Evolutionary conservation across 2,329 filamentous ascomycete genomes (phyloP).

Genomic region (Calycina herbarum): DNA sequence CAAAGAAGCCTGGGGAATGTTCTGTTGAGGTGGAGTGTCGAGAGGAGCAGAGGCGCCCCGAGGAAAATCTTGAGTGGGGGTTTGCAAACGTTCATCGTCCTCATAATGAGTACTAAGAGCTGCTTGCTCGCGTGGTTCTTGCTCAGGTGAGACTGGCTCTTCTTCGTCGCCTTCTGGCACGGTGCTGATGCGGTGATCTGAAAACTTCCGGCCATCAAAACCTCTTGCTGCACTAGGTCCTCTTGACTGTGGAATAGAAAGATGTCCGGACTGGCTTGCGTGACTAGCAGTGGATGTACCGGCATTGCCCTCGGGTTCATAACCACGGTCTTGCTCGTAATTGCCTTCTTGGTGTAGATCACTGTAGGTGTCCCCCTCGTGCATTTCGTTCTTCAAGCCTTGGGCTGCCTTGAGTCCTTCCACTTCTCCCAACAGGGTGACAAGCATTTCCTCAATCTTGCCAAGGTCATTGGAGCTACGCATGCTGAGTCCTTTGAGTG

Average conservation of each 20-base stretch:
- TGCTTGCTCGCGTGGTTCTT: conserved; percentile 46
- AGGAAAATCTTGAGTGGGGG: conserved; percentile 56
- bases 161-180: conserved; percentile 77
- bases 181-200: conserved; percentile 84
- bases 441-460: conserved; percentile 88
- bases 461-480: conserved; percentile 86
- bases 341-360: conserved; percentile 62
- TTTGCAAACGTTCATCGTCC: conserved; percentile 60
- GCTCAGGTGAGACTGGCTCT: conserved; percentile 16
- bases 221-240: conserved; percentile 43
- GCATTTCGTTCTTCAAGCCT: conserved; percentile 50
- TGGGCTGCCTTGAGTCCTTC: conserved; percentile 71
- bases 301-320: conserved; percentile 80
- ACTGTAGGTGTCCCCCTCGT: conserved; percentile 66
- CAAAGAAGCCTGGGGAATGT: conserved; percentile 41
- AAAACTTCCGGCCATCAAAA: conserved; percentile 51
- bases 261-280: conserved; percentile 73
- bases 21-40: conserved; percentile 58
- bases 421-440: conserved; percentile 88
- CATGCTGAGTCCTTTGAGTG: conserved; percentile 84
- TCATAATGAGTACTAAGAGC: conserved; percentile 56
- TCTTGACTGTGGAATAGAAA: conserved; percentile 59
- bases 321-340: conserved; percentile 70
- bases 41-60: conserved; percentile 56
- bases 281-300: conserved; percentile 73